These are phyloP conservation scores for Pseudogymnoascus sp. DNA, from an alignment of 2,329 filamentous ascomycete species.

Conservation along the genomic window DNA sequence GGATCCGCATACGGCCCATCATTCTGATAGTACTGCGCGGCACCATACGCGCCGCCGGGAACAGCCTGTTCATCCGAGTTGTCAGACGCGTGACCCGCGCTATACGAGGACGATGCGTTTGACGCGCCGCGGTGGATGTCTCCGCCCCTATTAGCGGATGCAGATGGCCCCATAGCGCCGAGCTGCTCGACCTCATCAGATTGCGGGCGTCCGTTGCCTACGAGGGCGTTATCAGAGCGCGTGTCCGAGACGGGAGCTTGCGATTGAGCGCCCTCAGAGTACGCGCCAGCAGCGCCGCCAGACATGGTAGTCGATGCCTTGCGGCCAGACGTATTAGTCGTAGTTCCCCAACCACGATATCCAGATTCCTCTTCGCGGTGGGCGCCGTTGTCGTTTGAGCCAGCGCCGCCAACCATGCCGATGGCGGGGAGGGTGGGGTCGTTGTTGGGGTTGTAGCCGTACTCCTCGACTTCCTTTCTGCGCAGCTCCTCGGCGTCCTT, in stretches of 20 bases:
- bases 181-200: slow-evolving; percentile 70
- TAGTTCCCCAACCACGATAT: slow-evolving; percentile 92
- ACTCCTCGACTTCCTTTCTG: slow-evolving; percentile 94
- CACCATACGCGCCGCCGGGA: slow-evolving; percentile 37
- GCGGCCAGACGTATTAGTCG: slow-evolving; percentile 62
- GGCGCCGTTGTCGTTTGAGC: slow-evolving; percentile 37
- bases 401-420: slow-evolving; percentile 32
- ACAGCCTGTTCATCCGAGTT: slow-evolving; percentile 47
- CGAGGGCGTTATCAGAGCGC: slow-evolving; percentile 59
- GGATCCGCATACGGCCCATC: slow-evolving; percentile 51
- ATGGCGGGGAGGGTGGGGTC: slow-evolving; percentile 69
- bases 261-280: slow-evolving; percentile 66
- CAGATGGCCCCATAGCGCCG: slow-evolving; percentile 68
- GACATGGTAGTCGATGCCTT: slow-evolving; percentile 88
- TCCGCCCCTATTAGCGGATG: slow-evolving; percentile 53
- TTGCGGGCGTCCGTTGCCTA: slow-evolving; percentile 41
- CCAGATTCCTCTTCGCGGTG: slow-evolving; percentile 66
- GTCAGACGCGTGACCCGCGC: slow-evolving; percentile 67
- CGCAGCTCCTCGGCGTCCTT: slow-evolving; percentile 81
- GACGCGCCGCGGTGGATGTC: slow-evolving; percentile 85
- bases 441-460: slow-evolving; percentile 95
- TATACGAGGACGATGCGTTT: slow-evolving; percentile 95
- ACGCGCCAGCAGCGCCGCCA: slow-evolving; percentile 58
- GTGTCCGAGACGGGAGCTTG: slow-evolving; percentile 58
- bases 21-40: slow-evolving; percentile 42